Conservation (phyloP, 768 basidiomycete genomes). For the Mycena floridula region DNA sequence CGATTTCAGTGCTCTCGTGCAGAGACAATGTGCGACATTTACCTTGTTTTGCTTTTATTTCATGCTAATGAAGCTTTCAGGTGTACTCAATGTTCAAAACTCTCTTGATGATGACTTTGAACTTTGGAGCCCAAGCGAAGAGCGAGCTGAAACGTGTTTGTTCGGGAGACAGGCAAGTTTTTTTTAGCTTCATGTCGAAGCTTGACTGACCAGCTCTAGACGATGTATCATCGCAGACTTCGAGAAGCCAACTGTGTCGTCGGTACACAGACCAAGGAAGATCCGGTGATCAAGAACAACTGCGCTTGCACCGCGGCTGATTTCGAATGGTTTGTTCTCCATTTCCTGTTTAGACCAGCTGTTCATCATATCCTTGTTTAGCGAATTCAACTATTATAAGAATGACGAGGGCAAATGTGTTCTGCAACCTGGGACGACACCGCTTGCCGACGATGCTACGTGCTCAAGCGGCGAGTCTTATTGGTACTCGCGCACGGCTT, state of each 20-base stretch:
- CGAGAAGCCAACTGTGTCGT: slow-evolving; percentile 80
- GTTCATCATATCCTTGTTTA: slow-evolving; percentile 22
- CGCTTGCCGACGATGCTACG: slow-evolving; percentile 55
- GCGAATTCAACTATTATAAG: slow-evolving; percentile 89
- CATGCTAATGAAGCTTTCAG: slow-evolving; percentile 30
- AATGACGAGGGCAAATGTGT: slow-evolving; percentile 70
- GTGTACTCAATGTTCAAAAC: slow-evolving; percentile 60
- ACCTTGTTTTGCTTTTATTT: not conserved
- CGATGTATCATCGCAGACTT: slow-evolving; percentile 83
- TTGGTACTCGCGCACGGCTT: slow-evolving; percentile 93
- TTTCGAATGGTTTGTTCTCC: slow-evolving; percentile 81
- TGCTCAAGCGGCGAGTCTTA: slow-evolving; percentile 61
- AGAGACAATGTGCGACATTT: slow-evolving; percentile 58
- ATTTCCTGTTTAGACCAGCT: not conserved
- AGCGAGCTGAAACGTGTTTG: slow-evolving; percentile 80
- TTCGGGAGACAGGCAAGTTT: slow-evolving; percentile 82
- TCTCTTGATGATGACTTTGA: slow-evolving; percentile 91
- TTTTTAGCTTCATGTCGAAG: not conserved
- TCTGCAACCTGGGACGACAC: slow-evolving; percentile 59
- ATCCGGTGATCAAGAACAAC: slow-evolving; percentile 52
- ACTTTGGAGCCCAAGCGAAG: slow-evolving; percentile 92
- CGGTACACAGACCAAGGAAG: slow-evolving; percentile 56
- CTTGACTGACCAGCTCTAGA: too few relatives aligned
- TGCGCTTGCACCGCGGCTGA: slow-evolving; percentile 72
- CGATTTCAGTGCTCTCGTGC: slow-evolving; percentile 80